Evolutionary conservation across 2,329 filamentous ascomycete genomes (phyloP).

Genomic region (Trichophyton simii): DNA sequence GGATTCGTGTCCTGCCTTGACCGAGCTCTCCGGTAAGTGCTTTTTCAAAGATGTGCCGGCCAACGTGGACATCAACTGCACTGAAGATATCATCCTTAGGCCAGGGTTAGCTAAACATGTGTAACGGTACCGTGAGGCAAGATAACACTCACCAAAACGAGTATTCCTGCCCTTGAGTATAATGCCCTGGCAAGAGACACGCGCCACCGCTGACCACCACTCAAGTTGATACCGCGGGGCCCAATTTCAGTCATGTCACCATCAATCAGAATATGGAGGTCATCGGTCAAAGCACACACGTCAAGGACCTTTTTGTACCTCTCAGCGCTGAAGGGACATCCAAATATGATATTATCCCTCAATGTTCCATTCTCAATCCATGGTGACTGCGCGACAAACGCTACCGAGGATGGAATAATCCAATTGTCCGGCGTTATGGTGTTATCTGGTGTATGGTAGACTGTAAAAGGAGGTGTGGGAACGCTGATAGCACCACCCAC

Average conservation of each 20-base stretch:
- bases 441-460: neutral
- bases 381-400: constrained; percentile 41
- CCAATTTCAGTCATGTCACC: constrained; percentile 51
- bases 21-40: constrained; percentile 45
- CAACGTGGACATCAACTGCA: constrained; percentile 52
- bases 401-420: neutral
- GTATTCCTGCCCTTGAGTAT: constrained; percentile 43
- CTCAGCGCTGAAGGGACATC: constrained; percentile 53
- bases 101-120: neutral
- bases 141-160: constrained; percentile 38
- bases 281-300: constrained; percentile 48
- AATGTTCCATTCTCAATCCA: constrained; percentile 61
- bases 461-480: neutral
- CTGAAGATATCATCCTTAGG: constrained; percentile 40
- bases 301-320: constrained; percentile 58
- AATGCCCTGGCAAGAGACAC: constrained; percentile 50
- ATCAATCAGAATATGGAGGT: constrained; percentile 50
- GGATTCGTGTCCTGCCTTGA: constrained; percentile 41
- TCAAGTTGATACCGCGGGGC: constrained; percentile 49
- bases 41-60: constrained; percentile 47
- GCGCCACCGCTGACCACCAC: constrained; percentile 49
- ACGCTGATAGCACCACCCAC: neutral
- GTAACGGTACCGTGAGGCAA: neutral
- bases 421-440: neutral
- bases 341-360: constrained; percentile 55